Evolutionary conservation across 768 basidiomycete species (phyloP), one percentile per base, ranked within the genome.

Genomic region (Russula olivacea): DNA sequence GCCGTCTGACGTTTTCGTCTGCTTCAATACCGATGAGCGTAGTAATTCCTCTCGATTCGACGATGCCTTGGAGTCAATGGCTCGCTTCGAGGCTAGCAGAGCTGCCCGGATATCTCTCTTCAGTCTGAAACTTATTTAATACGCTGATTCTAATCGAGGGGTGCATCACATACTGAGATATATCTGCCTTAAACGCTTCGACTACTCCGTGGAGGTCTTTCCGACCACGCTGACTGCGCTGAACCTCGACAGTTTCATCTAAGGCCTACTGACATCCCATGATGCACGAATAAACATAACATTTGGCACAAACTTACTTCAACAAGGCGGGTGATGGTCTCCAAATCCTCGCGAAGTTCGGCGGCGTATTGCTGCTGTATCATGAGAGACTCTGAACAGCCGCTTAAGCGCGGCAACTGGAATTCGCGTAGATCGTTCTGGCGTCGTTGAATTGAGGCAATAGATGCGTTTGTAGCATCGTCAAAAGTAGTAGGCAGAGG

Each of bases 331-430:
- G 79, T 76, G 23, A 89, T 78, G 0, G 75, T 69, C 41, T 86
- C 85, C 19, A 93, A 74, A 69, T 94, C 93, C 58, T 88, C 87
- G 34, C 91, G 78, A 61, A 94, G 73, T 70, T 93, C 91, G 4
- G 83, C 83, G 0, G 85, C 84, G 58, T 88, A 78, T 53, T 83
- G 81, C 70, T 93, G 87, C 68, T 96, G 93, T 3, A 83, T 70
- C 0, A 79, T 72, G 11, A 90, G 75, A 1, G 93, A 87, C 0
- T 89, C 91, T 10, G 74, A 76, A 72, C 90, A 95, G 56, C 76
- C 70, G 10, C 80, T 78, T 55, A 97, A 77, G 2, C 88, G 83
- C 1, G 92, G 89, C 38, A 97, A 79, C 72, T 93, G 89, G 68
- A 84, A 85, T 12, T 84, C 77, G 3, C 77, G 68, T 8, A 96